Base-by-base conservation (phyloP, 1,284 basidiomycete genomes). In the Heterobasidion irregulare region DNA sequence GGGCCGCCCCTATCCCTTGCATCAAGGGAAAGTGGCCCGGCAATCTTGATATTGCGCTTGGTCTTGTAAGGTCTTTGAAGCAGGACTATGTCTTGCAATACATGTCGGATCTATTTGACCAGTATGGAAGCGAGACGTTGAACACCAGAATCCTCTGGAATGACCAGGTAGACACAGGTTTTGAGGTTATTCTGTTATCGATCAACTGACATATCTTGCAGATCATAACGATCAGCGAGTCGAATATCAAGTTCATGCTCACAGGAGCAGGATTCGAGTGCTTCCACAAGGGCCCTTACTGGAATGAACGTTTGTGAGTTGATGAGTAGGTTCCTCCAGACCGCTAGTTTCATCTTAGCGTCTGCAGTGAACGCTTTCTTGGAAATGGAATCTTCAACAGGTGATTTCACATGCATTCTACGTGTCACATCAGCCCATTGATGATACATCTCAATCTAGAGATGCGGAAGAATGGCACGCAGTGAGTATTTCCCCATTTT, bases 331-430 rank as follows among this genome's bases (percentile, higher is more conserved):
- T 8, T 47, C 6, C 16, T 47, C 9, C n/a, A 26, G 9, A 8
- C 16, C 6, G 10, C 10, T 54, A 16, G 5, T 12, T 15, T 44
- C 16, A 8, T 8, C 4, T 47, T 13, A 13, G 12, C 36, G 15
- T 18, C 10, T 50, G n/a, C 38, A 54, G 53, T n/a, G 53, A 54
- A 34, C 35, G 44, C 19, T 47, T 85, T 61, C 69, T 84, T 18
- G 83, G 83, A 2, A 72, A 77, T 61, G 84, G 83, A 6, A 84
- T 86, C 50, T 86, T 86, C 66, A 85, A 86, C 61, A 80, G 67
- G 81, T 79, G 61, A 66, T 72, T 59, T 13, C n/a, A 12, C 41
- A 32, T 45, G 18, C 35, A 34, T 15, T 2, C 16, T 10, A 9
- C n/a, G 15, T 10, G 15, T n/a, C 33, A 18, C 13, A 4, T 47